These are phyloP conservation scores for Arxiozyma telluris DNA, from an alignment of 1,139 yeast genomes.

Conservation along the genomic window DNA sequence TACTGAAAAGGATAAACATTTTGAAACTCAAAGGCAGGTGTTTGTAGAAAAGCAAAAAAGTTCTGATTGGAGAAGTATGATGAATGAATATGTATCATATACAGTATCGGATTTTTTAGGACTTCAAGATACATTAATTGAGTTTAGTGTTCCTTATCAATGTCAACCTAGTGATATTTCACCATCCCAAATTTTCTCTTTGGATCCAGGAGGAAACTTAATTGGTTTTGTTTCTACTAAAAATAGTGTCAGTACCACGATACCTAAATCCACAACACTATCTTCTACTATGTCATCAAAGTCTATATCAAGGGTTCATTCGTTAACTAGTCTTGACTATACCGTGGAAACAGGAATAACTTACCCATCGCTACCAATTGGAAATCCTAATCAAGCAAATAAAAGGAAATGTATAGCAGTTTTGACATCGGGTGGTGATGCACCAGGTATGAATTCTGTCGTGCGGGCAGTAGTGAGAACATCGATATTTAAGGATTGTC, in stretches of 20 bases:
- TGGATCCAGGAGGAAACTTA: conserved; percentile 49
- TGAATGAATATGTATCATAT: conserved; percentile 27
- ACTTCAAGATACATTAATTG: conserved; percentile 20
- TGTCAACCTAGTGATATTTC: conserved; percentile 47
- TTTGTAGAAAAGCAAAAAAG: conserved; percentile 8
- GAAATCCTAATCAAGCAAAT: conserved; percentile 2
- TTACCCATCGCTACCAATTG: conserved; percentile 17
- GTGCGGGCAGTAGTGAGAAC: conserved; percentile 81
- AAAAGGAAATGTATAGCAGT: conserved; percentile 52
- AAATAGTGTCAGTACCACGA: conserved; percentile 45
- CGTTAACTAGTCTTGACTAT: conserved; percentile 18
- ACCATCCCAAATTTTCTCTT: conserved; percentile 56
- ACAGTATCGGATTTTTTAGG: conserved; percentile 24
- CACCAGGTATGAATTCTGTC: conserved; percentile 96
- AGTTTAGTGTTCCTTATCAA: conserved; percentile 21
- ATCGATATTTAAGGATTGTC: conserved; percentile 81
- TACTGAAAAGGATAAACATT: conserved; percentile 4
- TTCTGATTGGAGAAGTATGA: conserved; percentile 32
- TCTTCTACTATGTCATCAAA: conserved; percentile 12
- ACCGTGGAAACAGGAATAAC: conserved; percentile 10
- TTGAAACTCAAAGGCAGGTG: conserved; percentile 8
- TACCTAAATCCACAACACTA: conserved; percentile 6
- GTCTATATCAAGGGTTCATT: conserved; percentile 18
- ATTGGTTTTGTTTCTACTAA: conserved; percentile 54
- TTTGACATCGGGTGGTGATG: conserved; percentile 96